Evolutionary conservation across 306 rosid species (phyloP).

Genomic region (Pterocarpus macrocarpus): DNA sequence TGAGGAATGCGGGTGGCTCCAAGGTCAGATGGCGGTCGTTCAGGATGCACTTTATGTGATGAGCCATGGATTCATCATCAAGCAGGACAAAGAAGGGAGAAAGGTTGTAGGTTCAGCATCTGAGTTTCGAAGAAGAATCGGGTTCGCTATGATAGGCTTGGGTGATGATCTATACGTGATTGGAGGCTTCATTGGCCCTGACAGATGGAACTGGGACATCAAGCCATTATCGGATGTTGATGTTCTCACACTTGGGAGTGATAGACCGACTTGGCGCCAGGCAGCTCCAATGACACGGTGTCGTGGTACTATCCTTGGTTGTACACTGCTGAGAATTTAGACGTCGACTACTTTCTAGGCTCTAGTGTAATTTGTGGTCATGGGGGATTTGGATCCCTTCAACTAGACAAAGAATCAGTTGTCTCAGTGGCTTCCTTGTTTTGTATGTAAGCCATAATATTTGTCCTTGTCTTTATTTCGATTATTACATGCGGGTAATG

Average conservation of each 20-base stretch:
- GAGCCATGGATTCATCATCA: slow-evolving; percentile 77
- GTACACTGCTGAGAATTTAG: slow-evolving; percentile 90
- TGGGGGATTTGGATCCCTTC: slow-evolving; percentile 52
- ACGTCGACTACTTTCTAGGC: slow-evolving; percentile 43
- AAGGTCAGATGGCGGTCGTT: slow-evolving; percentile 92
- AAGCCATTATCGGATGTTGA: slow-evolving; percentile 87
- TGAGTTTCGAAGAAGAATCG: slow-evolving; percentile 84
- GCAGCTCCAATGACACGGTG: slow-evolving; percentile 90
- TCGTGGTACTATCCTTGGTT: slow-evolving; percentile 88
- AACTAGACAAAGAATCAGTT: slow-evolving; percentile 48
- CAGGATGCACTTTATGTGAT: slow-evolving; percentile 80
- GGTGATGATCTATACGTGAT: slow-evolving; percentile 80
- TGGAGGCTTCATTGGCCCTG: slow-evolving; percentile 93
- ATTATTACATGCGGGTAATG: slow-evolving; percentile 42
- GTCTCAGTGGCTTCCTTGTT: slow-evolving; percentile 54
- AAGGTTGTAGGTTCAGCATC: slow-evolving; percentile 74
- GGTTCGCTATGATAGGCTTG: slow-evolving; percentile 84
- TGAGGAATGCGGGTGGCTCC: slow-evolving; percentile 83
- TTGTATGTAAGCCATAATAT: slow-evolving; percentile 58
- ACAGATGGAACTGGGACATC: slow-evolving; percentile 78
- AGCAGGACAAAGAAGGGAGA: slow-evolving; percentile 66
- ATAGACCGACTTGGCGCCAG: slow-evolving; percentile 87
- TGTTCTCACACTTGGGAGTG: slow-evolving; percentile 75
- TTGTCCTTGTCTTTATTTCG: slow-evolving; percentile 46
- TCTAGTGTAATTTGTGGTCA: slow-evolving; percentile 46